A percentile compares a stretch with the other conserved stretches of the same genome.
Evolutionary conservation across 805 yeast species (phyloP).

Genomic region (Ogataea trehaloabstinens): DNA sequence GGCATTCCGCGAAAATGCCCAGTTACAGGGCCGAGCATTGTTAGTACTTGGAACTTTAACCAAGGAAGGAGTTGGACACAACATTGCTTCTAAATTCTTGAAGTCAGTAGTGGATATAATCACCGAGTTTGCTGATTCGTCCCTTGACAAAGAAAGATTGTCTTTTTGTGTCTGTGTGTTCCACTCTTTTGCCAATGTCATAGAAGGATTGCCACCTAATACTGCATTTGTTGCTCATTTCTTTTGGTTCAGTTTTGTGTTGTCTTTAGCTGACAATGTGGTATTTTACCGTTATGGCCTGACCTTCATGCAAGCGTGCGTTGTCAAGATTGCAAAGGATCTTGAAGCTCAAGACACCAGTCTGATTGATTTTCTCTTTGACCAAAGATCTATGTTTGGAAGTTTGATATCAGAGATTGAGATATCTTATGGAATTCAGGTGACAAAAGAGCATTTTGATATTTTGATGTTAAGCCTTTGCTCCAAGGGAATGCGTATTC

Average conservation of each 20-base stretch:
- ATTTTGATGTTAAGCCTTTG: slow-evolving; percentile 45
- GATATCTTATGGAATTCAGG: slow-evolving; percentile 32
- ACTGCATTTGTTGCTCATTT: slow-evolving; percentile 47
- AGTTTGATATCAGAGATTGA: slow-evolving; percentile 44
- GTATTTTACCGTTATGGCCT: slow-evolving; percentile 30
- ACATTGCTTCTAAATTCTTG: slow-evolving; percentile 32
- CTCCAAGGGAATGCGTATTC: slow-evolving; percentile 57
- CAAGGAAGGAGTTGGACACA: slow-evolving; percentile 59
- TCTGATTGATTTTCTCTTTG: slow-evolving; percentile 30
- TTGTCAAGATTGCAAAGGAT: slow-evolving; percentile 33
- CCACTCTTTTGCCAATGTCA: slow-evolving; percentile 46
- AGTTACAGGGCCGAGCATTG: slow-evolving; percentile 65
- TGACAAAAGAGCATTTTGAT: slow-evolving; percentile 49
- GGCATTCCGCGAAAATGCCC: slow-evolving; percentile 53
- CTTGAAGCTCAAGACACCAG: slow-evolving; percentile 25
- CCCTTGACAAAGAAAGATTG: slow-evolving; percentile 7
- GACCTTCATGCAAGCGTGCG: slow-evolving; percentile 35
- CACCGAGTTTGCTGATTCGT: slow-evolving; percentile 19
- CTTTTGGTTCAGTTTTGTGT: slow-evolving; percentile 43
- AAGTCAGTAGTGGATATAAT: slow-evolving; percentile 26
- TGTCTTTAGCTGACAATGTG: slow-evolving; percentile 26
- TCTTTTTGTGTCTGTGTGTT: slow-evolving; percentile 38
- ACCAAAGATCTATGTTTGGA: slow-evolving; percentile 39
- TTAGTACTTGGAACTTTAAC: slow-evolving; percentile 69
- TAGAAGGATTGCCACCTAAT: slow-evolving; percentile 44